Percentiles rank a stretch among this genome's conserved stretches.
phyloP scores from a whole-genome alignment of 176 grass and related monocot genomes.

The Cenchrus fungigraminus region DNA sequence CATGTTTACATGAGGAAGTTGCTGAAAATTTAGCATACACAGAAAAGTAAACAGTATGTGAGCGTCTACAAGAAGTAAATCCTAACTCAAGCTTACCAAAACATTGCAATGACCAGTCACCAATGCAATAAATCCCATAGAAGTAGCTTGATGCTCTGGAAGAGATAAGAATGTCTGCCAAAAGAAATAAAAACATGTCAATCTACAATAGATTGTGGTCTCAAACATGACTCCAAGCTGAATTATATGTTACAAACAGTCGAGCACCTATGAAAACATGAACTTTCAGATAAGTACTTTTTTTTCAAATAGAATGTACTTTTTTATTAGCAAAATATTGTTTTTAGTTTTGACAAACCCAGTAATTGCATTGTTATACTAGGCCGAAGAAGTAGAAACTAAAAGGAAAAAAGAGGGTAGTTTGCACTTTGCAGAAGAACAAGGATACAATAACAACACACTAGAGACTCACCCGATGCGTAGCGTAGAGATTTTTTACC shows the following conservation, averaged over 20 bases:
- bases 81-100: slow-evolving; percentile 46
- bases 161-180: slow-evolving; percentile 72
- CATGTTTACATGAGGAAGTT: slow-evolving; percentile 21
- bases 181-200: slow-evolving; percentile 36
- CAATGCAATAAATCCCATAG: slow-evolving; percentile 64
- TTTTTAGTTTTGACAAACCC: slow-evolving; percentile 20
- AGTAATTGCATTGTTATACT: neutral
- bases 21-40: neutral
- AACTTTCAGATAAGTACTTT: neutral
- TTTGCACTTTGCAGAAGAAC: slow-evolving; percentile 12
- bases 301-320: neutral
- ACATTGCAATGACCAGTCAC: slow-evolving; percentile 55
- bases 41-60: slow-evolving; percentile 11
- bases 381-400: neutral
- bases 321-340: slow-evolving; percentile 21
- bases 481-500: slow-evolving; percentile 56
- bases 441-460: neutral
- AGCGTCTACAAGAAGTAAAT: slow-evolving; percentile 20
- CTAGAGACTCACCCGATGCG: slow-evolving; percentile 51
- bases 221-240: neutral
- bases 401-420: neutral
- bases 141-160: slow-evolving; percentile 55
- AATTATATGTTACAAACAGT: neutral
- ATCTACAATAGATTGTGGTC: slow-evolving; percentile 4
- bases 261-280: neutral